Evolutionary conservation across 306 rosid species (phyloP), one percentile per base, ranked within the genome.

Genomic region (Rubus idaeus): DNA sequence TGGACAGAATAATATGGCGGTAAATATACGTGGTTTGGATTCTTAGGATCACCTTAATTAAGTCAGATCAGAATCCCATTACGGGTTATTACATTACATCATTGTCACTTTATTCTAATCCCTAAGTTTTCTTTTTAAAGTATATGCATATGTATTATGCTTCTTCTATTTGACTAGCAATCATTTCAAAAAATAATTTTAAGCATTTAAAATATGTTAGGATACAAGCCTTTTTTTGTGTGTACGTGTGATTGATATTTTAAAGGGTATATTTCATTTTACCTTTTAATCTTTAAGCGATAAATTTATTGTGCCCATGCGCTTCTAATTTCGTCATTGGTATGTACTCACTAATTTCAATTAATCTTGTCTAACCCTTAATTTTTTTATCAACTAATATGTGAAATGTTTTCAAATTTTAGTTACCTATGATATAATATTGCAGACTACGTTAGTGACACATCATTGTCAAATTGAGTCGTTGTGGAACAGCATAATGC

Each of bases 1-100:
- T 72, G 68, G 79, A 75, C 71, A 58, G 87, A 88, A 90, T 88
- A 85, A 84, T 65, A 50, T 75, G 75, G 81, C 83, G 77, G 66
- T 62, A 83, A 71, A 81, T 74, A 30, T 76, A 41, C 68, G 75
- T 50, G 66, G 50, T 68, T 81, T 84, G 89, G 42, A 78, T 83
- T 85, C 79, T 78, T 50, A 21, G 78, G 80, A 78, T 83, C 83
- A 21, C 21, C 18, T 55, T 84, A 65, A 69, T 57, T 9, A 68
- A 47, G 13, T n/a, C 30, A 46, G 40, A 81, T 55, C 18, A 60
- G 85, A 88, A 88, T 85, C 68, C 53, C 78, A 79, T 85, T 66
- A 72, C 70, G 56, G 51, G 56, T 39, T 88, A 21, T 77, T 23
- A 71, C 64, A 57, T 79, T 65, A 65, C 70, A 65, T 65, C 70